Conservation (phyloP, 2,329 filamentous ascomycete species). For the Sarocladiaceae sp. region DNA sequence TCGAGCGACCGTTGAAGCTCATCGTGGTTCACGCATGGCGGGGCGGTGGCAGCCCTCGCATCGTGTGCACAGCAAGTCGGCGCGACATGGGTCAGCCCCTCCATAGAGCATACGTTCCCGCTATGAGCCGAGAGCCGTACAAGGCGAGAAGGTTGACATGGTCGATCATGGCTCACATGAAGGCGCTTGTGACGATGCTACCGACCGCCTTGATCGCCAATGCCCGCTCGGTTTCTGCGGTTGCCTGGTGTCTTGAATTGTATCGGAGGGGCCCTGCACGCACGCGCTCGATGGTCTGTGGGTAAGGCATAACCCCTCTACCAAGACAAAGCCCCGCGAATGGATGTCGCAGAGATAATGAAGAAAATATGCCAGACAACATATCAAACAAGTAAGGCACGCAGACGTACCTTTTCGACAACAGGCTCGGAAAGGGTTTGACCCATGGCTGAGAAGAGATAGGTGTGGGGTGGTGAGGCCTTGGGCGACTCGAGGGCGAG, state of each 20-base stretch:
- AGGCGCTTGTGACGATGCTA: not conserved
- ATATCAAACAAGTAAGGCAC: not conserved
- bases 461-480: constrained; percentile 12
- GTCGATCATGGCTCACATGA: not conserved
- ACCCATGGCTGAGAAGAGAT: constrained; percentile 62
- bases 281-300: constrained; percentile 3
- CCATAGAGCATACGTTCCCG: not conserved
- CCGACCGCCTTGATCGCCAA: not conserved
- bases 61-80: not conserved
- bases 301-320: constrained; percentile 1
- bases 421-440: constrained; percentile 99
- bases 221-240: not conserved
- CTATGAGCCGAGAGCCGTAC: not conserved
- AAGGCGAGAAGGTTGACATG: not conserved
- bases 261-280: not conserved
- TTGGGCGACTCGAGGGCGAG: constrained; percentile 18
- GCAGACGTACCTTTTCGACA: constrained; percentile 85
- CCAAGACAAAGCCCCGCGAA: constrained; percentile 10
- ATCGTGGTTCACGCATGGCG: constrained; percentile 1
- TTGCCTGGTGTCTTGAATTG: not conserved
- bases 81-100: constrained; percentile 1
- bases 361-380: not conserved
- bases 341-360: not conserved
- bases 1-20: not conserved
- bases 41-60: not conserved